phyloP scores from a whole-genome alignment of 2,329 filamentous ascomycete species.

The Elsinoe necatrix region DNA sequence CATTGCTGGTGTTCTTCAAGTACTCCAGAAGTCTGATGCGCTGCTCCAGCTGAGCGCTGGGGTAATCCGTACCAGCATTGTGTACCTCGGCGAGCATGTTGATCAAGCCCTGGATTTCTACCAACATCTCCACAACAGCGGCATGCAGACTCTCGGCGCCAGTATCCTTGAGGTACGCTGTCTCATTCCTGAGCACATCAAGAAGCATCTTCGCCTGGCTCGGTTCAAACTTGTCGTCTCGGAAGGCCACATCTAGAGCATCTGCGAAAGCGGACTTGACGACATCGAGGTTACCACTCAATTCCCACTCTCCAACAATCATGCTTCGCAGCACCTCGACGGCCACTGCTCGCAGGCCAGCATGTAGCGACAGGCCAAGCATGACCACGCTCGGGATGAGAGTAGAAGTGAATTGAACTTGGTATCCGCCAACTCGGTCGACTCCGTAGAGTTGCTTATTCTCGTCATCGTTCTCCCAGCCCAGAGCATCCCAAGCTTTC shows the following conservation, averaged over 20 bases:
- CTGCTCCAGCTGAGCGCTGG: constrained; percentile 69
- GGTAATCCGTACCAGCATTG: constrained; percentile 54
- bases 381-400: constrained; percentile 87
- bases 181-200: constrained; percentile 71
- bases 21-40: constrained; percentile 91
- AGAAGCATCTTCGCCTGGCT: constrained; percentile 71
- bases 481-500: constrained; percentile 87
- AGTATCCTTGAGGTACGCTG: constrained; percentile 59
- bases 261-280: constrained; percentile 97
- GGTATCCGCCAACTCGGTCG: constrained; percentile 83
- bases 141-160: constrained; percentile 65
- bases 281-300: constrained; percentile 83
- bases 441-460: constrained; percentile 62
- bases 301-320: constrained; percentile 96
- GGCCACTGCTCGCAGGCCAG: constrained; percentile 78
- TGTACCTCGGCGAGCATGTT: constrained; percentile 87
- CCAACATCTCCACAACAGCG: constrained; percentile 69
- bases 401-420: constrained; percentile 94
- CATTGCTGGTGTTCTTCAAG: constrained; percentile 89
- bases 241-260: constrained; percentile 81
- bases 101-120: constrained; percentile 79
- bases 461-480: constrained; percentile 82
- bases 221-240: constrained; percentile 33
- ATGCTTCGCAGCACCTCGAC: constrained; percentile 93
- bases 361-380: constrained; percentile 89